Conservation (phyloP, 306 rosid species). For the Prosopis cineraria region DNA sequence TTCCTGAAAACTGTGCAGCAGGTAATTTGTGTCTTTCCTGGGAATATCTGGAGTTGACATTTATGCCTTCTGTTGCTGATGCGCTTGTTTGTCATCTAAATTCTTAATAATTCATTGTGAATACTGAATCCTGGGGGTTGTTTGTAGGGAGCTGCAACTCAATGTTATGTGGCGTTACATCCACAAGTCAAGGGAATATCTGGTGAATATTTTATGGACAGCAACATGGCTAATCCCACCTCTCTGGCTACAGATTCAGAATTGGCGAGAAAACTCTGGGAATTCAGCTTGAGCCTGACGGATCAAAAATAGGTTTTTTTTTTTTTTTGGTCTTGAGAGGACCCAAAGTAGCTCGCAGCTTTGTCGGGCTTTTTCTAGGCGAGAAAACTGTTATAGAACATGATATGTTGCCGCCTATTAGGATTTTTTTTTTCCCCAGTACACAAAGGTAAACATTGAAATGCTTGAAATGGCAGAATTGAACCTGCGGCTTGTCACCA, state of each 20-base stretch:
- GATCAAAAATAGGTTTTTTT: conserved; percentile 30
- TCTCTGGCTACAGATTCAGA: conserved; percentile 58
- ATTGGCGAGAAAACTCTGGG: conserved; percentile 69
- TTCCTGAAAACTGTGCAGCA: conserved; percentile 64
- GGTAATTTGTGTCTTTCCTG: conserved; percentile 44
- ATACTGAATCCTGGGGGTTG: conserved; percentile 33
- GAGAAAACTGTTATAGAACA: no score
- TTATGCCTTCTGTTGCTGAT: conserved; percentile 23
- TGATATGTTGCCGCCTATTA: no score
- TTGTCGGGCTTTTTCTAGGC: conserved; percentile 2
- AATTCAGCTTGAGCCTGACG: conserved; percentile 65
- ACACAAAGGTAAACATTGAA: no score
- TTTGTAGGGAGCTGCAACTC: conserved; percentile 85
- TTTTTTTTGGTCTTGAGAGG: no score
- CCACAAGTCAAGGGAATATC: conserved; percentile 65
- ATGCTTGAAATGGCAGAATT: no score
- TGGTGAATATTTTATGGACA: conserved; percentile 64
- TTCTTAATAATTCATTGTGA: conserved; percentile 15
- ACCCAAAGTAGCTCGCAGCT: background rate
- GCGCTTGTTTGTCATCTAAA: background rate
- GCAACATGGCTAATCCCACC: conserved; percentile 57
- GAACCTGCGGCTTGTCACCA: no score
- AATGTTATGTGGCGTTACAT: conserved; percentile 78
- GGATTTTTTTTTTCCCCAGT: no score
- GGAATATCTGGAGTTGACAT: conserved; percentile 1